A percentile compares a stretch with the other conserved stretches of the same genome.
These are phyloP conservation scores for Telopea speciosissima DNA, from an alignment of 177 flowering plant species.

Conservation along the genomic window DNA sequence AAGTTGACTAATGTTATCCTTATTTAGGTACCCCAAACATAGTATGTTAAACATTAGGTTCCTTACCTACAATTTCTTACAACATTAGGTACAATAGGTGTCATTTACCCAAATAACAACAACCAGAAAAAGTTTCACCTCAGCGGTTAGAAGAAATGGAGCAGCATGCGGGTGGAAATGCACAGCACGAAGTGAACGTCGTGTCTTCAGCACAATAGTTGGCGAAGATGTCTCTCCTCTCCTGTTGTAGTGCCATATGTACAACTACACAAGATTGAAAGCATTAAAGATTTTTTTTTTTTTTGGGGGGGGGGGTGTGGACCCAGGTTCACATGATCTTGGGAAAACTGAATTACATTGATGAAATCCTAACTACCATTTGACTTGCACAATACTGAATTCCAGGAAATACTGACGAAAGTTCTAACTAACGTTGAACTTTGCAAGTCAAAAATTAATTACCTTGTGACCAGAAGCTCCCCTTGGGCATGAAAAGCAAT, in stretches of 20 bases:
- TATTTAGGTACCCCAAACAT: too few relatives aligned
- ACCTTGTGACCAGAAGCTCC: constrained; percentile 98
- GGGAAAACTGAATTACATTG: background rate
- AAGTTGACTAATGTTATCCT: too few relatives aligned
- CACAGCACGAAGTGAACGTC: constrained; percentile 95
- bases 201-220: constrained; percentile 63
- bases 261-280: constrained; percentile 42
- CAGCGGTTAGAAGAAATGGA: constrained; percentile 91
- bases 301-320: too few relatives aligned
- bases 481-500: constrained; percentile 97
- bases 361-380: background rate
- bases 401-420: background rate
- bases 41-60: too few relatives aligned
- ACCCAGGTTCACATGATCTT: background rate
- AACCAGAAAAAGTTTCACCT: constrained; percentile 39
- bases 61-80: too few relatives aligned
- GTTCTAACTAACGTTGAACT: background rate
- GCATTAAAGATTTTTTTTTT: constrained; percentile 2
- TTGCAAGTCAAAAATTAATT: constrained; percentile 4
- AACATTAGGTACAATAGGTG: too few relatives aligned
- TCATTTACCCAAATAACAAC: constrained; percentile 6
- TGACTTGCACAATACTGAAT: too few relatives aligned
- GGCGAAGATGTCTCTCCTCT: constrained; percentile 65
- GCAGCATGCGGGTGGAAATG: constrained; percentile 98
- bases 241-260: constrained; percentile 85